These are phyloP conservation scores for Microdochium trichocladiopsis DNA, from an alignment of 2,329 filamentous ascomycete species.

Conservation along the genomic window DNA sequence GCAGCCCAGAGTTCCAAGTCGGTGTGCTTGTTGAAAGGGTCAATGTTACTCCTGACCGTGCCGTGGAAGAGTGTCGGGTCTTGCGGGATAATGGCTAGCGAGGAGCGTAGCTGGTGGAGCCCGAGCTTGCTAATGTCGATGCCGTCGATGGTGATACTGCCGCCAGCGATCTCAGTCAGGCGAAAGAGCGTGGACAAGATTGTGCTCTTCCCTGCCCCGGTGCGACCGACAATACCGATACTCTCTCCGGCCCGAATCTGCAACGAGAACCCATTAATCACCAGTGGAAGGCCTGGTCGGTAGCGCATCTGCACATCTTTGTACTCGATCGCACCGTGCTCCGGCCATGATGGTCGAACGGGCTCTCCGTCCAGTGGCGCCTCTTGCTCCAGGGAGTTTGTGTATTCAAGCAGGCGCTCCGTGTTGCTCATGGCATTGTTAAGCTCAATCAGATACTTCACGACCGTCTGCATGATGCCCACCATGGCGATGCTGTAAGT, in stretches of 20 bases:
- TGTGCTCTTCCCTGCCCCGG: constrained; percentile 70
- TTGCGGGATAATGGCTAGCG: constrained; percentile 72
- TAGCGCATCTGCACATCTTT: constrained; percentile 63
- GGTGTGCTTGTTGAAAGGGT: constrained; percentile 64
- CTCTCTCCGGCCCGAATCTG: constrained; percentile 62
- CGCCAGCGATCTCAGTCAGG: constrained; percentile 62
- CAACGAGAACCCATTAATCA: constrained; percentile 60
- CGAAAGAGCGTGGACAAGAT: constrained; percentile 66
- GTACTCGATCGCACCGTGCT: constrained; percentile 64
- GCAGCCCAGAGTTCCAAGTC: constrained; percentile 67
- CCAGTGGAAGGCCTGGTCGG: constrained; percentile 57
- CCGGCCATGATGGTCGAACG: too few relatives aligned
- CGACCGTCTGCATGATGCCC: too few relatives aligned
- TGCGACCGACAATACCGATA: constrained; percentile 70
- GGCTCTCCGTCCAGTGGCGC: too few relatives aligned
- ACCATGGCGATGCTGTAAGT: too few relatives aligned
- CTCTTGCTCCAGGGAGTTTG: too few relatives aligned
- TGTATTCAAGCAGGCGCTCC: too few relatives aligned
- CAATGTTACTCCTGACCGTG: constrained; percentile 65
- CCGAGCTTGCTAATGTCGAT: constrained; percentile 64
- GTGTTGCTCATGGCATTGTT: too few relatives aligned
- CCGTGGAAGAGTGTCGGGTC: constrained; percentile 67
- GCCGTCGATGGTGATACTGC: constrained; percentile 63
- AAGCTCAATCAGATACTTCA: too few relatives aligned
- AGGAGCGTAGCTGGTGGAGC: constrained; percentile 62